Conservation (phyloP, 257 asterid genomes). For the Ophiorrhiza pumila region DNA sequence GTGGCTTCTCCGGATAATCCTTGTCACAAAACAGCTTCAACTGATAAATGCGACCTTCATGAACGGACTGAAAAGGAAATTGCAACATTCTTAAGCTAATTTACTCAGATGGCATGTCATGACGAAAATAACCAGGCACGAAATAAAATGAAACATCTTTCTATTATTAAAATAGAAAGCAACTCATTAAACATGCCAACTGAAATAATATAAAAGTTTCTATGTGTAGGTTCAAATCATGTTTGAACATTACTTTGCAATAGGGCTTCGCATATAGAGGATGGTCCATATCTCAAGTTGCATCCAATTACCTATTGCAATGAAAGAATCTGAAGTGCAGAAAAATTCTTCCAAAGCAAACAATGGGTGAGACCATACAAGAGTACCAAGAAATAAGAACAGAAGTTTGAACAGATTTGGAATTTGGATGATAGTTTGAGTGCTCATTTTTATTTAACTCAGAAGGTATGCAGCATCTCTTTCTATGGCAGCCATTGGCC, state of each 20-base stretch:
- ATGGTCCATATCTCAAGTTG: background rate
- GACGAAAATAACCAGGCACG: background rate
- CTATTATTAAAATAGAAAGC: background rate
- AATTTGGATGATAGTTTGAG: background rate
- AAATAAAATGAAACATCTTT: background rate
- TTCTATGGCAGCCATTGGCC: background rate
- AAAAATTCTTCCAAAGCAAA: background rate
- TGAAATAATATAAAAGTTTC: background rate
- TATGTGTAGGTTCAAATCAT: background rate
- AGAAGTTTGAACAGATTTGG: background rate
- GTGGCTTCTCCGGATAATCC: conserved; percentile 96
- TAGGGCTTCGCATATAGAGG: background rate
- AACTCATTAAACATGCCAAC: background rate
- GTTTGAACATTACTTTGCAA: background rate
- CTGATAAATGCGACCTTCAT: conserved; percentile 89
- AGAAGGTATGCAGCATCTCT: background rate
- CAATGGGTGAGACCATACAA: background rate
- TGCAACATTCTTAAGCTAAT: background rate
- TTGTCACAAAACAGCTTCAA: conserved; percentile 86
- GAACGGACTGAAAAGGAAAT: conserved; percentile 57
- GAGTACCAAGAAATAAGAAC: background rate
- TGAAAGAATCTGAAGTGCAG: background rate
- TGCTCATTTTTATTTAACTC: background rate
- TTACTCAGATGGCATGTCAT: background rate
- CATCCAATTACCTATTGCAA: background rate